Percentiles rank a stretch among this genome's conserved stretches.
Conservation (phyloP, 2,329 filamentous ascomycete species). For the Podosphaera fusca region DNA sequence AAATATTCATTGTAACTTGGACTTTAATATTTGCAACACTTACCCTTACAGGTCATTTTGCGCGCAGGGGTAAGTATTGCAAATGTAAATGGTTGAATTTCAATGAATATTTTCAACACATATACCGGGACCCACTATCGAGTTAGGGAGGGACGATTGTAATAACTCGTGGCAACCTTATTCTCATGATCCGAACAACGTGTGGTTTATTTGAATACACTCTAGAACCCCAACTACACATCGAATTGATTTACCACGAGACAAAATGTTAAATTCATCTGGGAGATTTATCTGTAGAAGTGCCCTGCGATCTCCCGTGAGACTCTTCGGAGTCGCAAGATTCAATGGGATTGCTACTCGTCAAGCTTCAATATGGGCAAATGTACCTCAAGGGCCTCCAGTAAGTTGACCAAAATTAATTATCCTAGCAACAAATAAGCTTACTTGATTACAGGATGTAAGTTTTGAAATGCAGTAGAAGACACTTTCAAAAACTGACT, state of each 20-base stretch:
- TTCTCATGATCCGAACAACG: neutral
- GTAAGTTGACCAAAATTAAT: constrained; percentile 29
- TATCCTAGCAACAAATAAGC: neutral
- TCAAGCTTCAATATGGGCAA: constrained; percentile 54
- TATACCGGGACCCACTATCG: too few species aligned
- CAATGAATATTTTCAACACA: too few species aligned
- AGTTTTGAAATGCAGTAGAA: constrained; percentile 5
- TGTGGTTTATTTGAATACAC: neutral
- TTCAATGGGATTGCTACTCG: constrained; percentile 3
- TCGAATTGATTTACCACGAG: neutral
- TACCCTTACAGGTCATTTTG: too few species aligned
- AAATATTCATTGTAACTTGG: too few species aligned
- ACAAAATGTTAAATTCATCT: neutral
- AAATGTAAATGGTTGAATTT: too few species aligned
- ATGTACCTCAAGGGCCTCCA: constrained; percentile 81
- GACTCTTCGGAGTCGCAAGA: neutral
- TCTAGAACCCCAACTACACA: neutral
- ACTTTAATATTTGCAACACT: too few species aligned
- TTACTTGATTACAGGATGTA: constrained; percentile 15
- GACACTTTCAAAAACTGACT: constrained; percentile 2
- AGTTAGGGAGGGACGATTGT: too few species aligned
- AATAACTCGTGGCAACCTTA: too few species aligned
- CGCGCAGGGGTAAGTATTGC: too few species aligned
- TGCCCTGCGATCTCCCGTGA: neutral
- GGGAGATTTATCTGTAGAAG: neutral